Evolutionary conservation across 371 early-diverging fungal genomes (phyloP), one percentile per base, ranked within the genome.

Genomic region (Haplosporangium sp.): DNA sequence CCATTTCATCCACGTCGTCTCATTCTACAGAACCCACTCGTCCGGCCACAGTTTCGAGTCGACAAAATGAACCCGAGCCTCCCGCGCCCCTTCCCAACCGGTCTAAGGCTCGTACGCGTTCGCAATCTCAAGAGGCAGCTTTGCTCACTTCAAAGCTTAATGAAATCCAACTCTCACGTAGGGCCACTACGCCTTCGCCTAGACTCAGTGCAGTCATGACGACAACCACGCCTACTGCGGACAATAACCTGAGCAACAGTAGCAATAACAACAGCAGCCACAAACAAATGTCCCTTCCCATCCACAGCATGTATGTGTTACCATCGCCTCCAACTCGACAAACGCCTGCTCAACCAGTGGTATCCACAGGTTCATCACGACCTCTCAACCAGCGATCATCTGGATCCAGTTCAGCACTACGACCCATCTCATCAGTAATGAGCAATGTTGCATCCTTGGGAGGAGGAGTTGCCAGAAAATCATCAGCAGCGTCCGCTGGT

Each of bases 281-380:
- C 38, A 55, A 41, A 5, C 70, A 69, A 20, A 56, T 75, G 66
- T 77, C 77, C 16, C 62, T 77, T 10, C 77, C 77, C 9, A 71
- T 77, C 43, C 67, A 71, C 46, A 64, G 60, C n/a, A 59, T 63
- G 57, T 71, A 77, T 16, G 57, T 53, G 20, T 41, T 77, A 12
- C 77, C 77, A 41, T 71, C 63, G 3, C 77, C 77, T 11, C 77
- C 77, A 3, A 60, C 68, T 12, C 60, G 71, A 5, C 68, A 77
- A 43, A 63, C 59, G 3, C 77, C 77, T 9, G 23, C 66, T 18
- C 62, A 69, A 21, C 75, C 75, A 0, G 47, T 48, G n/a, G 46
- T n/a, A 0, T 47, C 64, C 36, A 6, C 62, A 3, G 21, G 38
- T 14, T 47, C 55, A 4, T 41, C 64, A 47, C 65, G 63, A 11